Evolutionary conservation across 805 yeast genomes (phyloP), one percentile per base, ranked within the genome.

Genomic region (Metschnikowia similis): DNA sequence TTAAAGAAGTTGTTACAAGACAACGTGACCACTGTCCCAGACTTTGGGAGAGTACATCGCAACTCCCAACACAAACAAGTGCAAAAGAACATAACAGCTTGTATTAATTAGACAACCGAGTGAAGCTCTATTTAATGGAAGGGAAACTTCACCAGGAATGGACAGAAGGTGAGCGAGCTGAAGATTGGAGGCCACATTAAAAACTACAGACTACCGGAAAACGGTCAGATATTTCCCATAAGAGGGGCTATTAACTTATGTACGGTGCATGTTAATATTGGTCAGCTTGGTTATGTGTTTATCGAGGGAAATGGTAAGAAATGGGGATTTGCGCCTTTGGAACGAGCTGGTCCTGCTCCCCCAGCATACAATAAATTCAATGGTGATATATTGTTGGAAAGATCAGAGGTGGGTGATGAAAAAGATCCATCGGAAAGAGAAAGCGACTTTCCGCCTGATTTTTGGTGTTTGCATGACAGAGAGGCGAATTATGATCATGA

Each of bases 301-400:
- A 88, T 91, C 45, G 97, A 90, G 63, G 97, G 89, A 1, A 89
- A 90, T 63, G 96, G 90, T 35, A 90, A 90, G 64, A 89, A 87
- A 64, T 90, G 97, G 97, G 96, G 96, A 6, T 85, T 86, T 60
- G 96, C 96, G 14, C 92, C 94, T 2, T 76, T 85, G 36, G 87
- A 85, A 56, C 98, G 98, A 1, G 80, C 77, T 45, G 85, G 90
- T 51, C 85, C 95, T 3, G 96, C 98, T 5, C 96, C 98, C 2
- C 99, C 99, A 1, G 85, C 94, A 8, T 92, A 92, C 67, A 87
- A 88, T 45, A 81, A 84, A 50, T 90, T 84, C 60, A 82, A 81
- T 41, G 83, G 83, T 42, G 96, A 91, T 63, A 82, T 90, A 4
- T 66, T 92, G 48, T 69, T 92, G 29, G 96, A 87, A 60, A 68